Evolutionary conservation across 2,329 filamentous ascomycete species (phyloP).

Genomic region (Bipolaris sorokiniana): DNA sequence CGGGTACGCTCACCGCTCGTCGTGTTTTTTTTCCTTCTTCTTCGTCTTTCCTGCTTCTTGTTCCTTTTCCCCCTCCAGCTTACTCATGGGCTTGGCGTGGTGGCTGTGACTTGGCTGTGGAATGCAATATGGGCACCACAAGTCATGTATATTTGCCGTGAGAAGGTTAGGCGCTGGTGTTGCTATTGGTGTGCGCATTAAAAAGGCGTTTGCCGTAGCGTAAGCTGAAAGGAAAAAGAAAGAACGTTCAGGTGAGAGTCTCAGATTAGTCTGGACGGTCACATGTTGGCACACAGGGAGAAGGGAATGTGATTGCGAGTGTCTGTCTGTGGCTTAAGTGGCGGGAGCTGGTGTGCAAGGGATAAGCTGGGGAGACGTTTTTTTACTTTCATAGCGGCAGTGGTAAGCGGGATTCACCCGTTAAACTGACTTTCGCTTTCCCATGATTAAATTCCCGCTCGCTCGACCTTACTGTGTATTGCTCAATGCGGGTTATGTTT

Average conservation of each 20-base stretch:
- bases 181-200: background rate
- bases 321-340: background rate
- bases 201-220: background rate
- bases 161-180: background rate
- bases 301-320: background rate
- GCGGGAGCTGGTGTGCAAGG: background rate
- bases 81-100: background rate
- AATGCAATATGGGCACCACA: background rate
- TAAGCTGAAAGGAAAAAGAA: background rate
- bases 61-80: no score
- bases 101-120: background rate
- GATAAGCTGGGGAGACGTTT: background rate
- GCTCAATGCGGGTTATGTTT: background rate
- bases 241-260: background rate
- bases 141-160: background rate
- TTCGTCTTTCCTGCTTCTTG: no score
- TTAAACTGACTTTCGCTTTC: background rate
- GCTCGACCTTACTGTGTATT: background rate
- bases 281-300: background rate
- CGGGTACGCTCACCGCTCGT: no score
- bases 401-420: background rate
- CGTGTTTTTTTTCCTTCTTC: no score
- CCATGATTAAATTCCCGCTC: background rate
- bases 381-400: background rate
- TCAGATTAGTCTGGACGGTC: no score